phyloP scores from a whole-genome alignment of 495 filamentous ascomycete genomes.

The Immersiella caudata region DNA sequence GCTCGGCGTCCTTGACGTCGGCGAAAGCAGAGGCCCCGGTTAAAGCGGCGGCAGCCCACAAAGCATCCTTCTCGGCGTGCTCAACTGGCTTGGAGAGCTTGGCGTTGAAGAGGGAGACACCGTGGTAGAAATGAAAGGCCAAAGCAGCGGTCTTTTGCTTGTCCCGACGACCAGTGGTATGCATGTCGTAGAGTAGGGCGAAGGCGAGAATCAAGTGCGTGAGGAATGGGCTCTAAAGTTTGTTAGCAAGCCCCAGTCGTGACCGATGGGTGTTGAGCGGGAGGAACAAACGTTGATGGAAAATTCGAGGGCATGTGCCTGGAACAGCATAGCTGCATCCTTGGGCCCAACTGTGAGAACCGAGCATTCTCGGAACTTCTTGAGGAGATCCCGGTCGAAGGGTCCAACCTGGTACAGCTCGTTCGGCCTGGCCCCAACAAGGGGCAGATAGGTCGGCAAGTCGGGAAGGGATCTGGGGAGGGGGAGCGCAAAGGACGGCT shows the following conservation, averaged over 20 bases:
- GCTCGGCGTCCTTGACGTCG: neutral
- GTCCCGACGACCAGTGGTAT: neutral
- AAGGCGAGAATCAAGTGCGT: constrained; percentile 2
- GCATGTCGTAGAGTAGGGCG: neutral
- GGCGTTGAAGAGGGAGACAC: constrained; percentile 2
- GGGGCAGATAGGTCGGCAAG: neutral
- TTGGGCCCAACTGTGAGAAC: constrained; percentile 5
- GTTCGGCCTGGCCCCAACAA: neutral
- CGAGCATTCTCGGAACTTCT: neutral
- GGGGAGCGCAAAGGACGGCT: neutral
- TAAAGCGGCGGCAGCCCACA: constrained; percentile 5
- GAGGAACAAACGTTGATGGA: neutral
- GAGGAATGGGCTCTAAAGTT: constrained; percentile 5
- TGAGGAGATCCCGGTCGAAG: neutral
- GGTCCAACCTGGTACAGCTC: neutral
- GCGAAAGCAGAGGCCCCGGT: neutral
- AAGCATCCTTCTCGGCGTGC: neutral
- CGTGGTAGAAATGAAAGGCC: constrained; percentile 14
- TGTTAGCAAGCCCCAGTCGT: neutral
- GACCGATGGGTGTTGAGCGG: neutral
- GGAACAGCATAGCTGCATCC: neutral
- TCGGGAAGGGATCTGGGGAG: neutral
- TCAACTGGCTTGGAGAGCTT: neutral
- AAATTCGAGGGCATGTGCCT: neutral
- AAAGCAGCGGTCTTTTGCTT: neutral